Evolutionary conservation across 495 filamentous ascomycete species (phyloP).

Genomic region (Penicillium pulvis): DNA sequence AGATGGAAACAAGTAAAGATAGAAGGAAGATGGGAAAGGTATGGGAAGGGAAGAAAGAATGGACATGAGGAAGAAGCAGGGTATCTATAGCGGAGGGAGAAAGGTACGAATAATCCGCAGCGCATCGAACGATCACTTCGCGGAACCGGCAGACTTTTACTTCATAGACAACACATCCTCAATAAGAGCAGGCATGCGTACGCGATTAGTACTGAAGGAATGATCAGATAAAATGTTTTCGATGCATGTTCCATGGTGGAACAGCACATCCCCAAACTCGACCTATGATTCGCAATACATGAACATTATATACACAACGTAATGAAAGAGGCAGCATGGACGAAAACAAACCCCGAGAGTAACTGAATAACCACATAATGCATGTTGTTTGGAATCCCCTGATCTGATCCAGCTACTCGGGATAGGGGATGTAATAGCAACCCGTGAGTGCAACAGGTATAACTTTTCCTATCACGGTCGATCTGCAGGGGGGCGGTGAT

Average conservation of each 20-base stretch:
- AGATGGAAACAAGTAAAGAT: not conserved
- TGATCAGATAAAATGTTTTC: conserved; percentile 14
- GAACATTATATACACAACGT: conserved; percentile 34
- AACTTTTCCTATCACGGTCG: conserved; percentile 14
- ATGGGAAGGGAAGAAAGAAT: no score
- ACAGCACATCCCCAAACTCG: conserved; percentile 9
- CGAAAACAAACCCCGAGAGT: conserved; percentile 10
- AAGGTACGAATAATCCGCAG: no score
- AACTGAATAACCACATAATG: conserved; percentile 16
- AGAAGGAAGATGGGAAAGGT: no score
- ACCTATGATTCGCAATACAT: conserved; percentile 22
- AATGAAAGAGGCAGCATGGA: conserved; percentile 10
- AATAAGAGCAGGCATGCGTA: no score
- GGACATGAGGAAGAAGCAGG: no score
- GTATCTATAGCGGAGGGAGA: no score
- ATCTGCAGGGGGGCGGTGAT: conserved; percentile 9
- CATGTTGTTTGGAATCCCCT: conserved; percentile 9
- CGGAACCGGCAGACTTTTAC: no score
- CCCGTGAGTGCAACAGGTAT: conserved; percentile 1
- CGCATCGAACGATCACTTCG: no score
- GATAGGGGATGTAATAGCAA: conserved; percentile 2
- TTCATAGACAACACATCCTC: no score
- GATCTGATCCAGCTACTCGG: not conserved
- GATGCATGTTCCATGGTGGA: conserved; percentile 14
- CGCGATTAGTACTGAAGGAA: not conserved